phyloP scores from a whole-genome alignment of 805 yeast genomes.

The Wickerhamomyces mucosus region DNA sequence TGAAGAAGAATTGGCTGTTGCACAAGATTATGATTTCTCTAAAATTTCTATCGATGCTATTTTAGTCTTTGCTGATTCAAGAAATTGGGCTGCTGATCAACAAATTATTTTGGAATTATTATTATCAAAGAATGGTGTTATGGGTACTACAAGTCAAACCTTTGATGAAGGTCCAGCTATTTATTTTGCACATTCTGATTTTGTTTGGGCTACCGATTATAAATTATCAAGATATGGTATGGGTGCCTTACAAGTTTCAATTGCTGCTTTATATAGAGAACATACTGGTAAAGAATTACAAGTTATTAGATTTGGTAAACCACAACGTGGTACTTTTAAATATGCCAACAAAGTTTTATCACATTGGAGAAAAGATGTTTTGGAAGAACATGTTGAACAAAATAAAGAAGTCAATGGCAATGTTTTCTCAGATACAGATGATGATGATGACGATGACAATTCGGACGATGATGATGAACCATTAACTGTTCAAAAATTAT shows the following conservation, averaged over 20 bases:
- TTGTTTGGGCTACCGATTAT: conserved; percentile 89
- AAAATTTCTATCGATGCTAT: conserved; percentile 68
- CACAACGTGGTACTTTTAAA: conserved; percentile 78
- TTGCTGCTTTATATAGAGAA: conserved; percentile 76
- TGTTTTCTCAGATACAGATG: conserved; percentile 14
- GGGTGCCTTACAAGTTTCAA: conserved; percentile 89
- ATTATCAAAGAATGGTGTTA: conserved; percentile 65
- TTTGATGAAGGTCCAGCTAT: conserved; percentile 73
- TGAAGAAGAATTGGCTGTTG: conserved; percentile 54
- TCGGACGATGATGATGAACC: conserved; percentile 30
- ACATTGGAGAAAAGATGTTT: conserved; percentile 69
- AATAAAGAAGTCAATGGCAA: conserved; percentile 27
- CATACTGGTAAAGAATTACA: conserved; percentile 75
- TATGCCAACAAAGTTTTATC: conserved; percentile 73
- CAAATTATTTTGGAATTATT: conserved; percentile 80
- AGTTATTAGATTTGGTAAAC: conserved; percentile 83
- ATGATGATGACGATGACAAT: conserved; percentile 19
- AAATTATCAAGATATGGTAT: conserved; percentile 78
- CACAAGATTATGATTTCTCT: conserved; percentile 52
- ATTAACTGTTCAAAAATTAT: conserved; percentile 34
- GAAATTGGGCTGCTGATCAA: conserved; percentile 91
- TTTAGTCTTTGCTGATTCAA: conserved; percentile 82
- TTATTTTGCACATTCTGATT: conserved; percentile 86
- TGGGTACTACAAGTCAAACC: conserved; percentile 72
- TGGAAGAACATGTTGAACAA: conserved; percentile 63